Evolutionary conservation across 257 asterid genomes (phyloP).

Genomic region (Penstemon newberryi): DNA sequence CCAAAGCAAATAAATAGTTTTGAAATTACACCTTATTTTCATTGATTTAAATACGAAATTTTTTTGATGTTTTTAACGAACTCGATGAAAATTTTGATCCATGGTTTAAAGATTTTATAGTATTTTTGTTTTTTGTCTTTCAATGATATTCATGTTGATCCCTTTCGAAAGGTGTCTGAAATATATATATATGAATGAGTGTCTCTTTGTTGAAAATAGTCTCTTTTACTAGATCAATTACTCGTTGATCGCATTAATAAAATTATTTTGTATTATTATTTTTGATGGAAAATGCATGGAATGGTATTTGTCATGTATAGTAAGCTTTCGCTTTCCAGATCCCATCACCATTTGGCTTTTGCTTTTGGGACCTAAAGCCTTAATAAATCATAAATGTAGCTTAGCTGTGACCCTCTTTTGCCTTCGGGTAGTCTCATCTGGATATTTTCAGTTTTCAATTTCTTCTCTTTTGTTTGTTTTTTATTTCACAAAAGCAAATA

Average conservation of each 20-base stretch:
- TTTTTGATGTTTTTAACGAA: too few species aligned
- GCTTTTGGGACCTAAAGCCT: neutral
- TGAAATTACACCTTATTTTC: too few species aligned
- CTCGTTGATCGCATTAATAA: neutral
- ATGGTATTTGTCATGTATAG: constrained; percentile 19
- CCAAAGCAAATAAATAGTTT: too few species aligned
- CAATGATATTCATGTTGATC: too few species aligned
- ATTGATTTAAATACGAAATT: too few species aligned
- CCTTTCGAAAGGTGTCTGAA: too few species aligned
- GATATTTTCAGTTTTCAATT: constrained; percentile 16
- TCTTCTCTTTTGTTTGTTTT: neutral
- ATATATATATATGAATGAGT: too few species aligned
- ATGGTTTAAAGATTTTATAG: too few species aligned
- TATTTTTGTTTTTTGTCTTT: neutral
- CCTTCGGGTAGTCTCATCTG: constrained; percentile 10
- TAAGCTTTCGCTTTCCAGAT: constrained; percentile 37
- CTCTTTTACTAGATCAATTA: too few species aligned
- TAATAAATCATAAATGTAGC: constrained; percentile 16
- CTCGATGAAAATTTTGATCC: too few species aligned
- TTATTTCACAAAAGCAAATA: neutral
- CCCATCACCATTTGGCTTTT: constrained; percentile 33
- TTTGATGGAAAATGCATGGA: neutral
- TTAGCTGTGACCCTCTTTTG: constrained; percentile 36
- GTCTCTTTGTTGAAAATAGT: too few species aligned
- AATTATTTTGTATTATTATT: neutral